Evolutionary conservation across 2,329 filamentous ascomycete species (phyloP), one percentile per base, ranked within the genome.

Genomic region (Colletotrichum filicis): DNA sequence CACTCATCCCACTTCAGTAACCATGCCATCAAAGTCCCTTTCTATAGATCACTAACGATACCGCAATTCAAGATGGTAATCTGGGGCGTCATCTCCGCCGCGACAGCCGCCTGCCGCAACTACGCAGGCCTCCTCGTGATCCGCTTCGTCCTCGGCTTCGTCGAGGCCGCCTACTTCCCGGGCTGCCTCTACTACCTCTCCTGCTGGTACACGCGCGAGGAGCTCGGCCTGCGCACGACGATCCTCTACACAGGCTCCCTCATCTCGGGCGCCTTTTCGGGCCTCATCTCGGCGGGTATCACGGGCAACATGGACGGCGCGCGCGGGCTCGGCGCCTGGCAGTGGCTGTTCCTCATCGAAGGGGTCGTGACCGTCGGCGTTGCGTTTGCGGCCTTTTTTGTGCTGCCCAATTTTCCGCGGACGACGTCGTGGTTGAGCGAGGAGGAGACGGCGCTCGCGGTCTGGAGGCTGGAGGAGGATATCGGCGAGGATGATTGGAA

Each of bases 341-440:
- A 91, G 14, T 92, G 90, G 90, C 83, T 93, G 0, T 93, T 93
- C 82, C 91, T 94, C 66, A 90, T 94, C 52, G 92, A 94, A 79
- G 92, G 92, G 28, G 84, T 86, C 19, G 86, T 92, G 71, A 94
- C 92, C 1, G 83, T 94, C 28, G 83, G 83, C 6, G 85, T 94
- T 32, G 92, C 92, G 16, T 79, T 90, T 6, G 76, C 79, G 1
- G 86, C 90, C 1, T 87, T 87, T 78, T 90, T 89, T 76, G 81
- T 94, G 35, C 83, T 95, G 16, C 92, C 92, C 0, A 90, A 94
- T 78, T 93, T 93, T 75, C 92, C 92, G 1, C 62, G 76, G 37
- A 78, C 75, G 28, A 79, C 77, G 0, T 63, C 52, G 11, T 78
- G 74, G 74, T 66, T 78, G 28, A 70, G 30, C 57, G 74, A 74